Conservation (phyloP, 192 early-diverging fungal genomes). For the Backusella psychrophila region DNA sequence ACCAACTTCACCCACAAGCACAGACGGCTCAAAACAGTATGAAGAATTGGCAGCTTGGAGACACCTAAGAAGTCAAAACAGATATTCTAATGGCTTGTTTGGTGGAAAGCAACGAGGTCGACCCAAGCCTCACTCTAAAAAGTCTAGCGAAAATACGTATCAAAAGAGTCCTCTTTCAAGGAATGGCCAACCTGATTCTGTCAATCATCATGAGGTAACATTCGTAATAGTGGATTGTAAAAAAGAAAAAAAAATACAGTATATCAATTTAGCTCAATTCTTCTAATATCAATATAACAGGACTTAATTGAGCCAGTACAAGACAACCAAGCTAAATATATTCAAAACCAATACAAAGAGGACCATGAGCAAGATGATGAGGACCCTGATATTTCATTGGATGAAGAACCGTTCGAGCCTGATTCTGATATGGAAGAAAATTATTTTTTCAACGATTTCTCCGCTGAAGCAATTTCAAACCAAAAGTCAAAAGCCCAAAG, state of each 20-base stretch:
- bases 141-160: constrained; percentile 8
- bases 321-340: not conserved
- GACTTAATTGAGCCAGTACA: not conserved
- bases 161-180: constrained; percentile 4
- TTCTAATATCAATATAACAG: not conserved
- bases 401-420: constrained; percentile 7
- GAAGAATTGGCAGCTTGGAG: constrained; percentile 25
- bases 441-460: constrained; percentile 31
- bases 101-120: constrained; percentile 27
- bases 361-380: not conserved
- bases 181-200: not conserved
- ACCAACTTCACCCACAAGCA: not conserved
- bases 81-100: constrained; percentile 24
- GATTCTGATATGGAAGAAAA: constrained; percentile 26
- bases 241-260: not conserved
- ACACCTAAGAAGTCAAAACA: constrained; percentile 13
- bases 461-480: not conserved
- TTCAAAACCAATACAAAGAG: not conserved
- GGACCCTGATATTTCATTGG: not conserved
- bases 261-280: not conserved
- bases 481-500: not conserved
- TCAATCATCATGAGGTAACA: constrained; percentile 1
- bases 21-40: constrained; percentile 9
- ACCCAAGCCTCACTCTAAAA: constrained; percentile 6
- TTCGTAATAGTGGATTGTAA: not conserved